Percentiles rank a stretch among this genome's conserved stretches.
Evolutionary conservation across 2,329 filamentous ascomycete species (phyloP).

Genomic region (Aspergillus brunneoviolaceus): DNA sequence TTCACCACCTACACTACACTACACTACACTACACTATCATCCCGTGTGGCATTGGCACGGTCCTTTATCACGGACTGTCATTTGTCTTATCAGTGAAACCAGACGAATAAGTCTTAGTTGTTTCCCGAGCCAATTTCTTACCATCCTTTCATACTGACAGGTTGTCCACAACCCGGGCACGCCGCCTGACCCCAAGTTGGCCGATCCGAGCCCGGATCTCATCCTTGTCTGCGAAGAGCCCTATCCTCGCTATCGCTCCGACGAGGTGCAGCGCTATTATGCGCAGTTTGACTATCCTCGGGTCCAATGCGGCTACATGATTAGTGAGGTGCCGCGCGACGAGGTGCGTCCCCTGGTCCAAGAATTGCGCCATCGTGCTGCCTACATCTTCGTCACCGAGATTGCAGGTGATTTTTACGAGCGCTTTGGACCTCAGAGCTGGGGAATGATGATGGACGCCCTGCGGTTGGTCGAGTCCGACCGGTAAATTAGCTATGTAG

Average conservation of each 20-base stretch:
- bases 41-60: background rate
- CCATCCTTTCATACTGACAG: background rate
- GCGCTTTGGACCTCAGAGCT: slow-evolving; percentile 16
- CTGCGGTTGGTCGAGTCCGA: background rate
- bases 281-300: slow-evolving; percentile 10
- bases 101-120: background rate
- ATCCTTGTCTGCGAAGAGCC: slow-evolving; percentile 19
- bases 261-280: slow-evolving; percentile 17
- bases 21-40: no score
- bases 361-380: slow-evolving; percentile 12
- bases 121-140: background rate
- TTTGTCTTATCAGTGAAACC: background rate
- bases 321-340: slow-evolving; percentile 16
- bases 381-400: slow-evolving; percentile 19
- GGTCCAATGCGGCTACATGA: slow-evolving; percentile 12
- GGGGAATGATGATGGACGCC: slow-evolving; percentile 14
- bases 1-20: no score
- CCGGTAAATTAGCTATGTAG: no score
- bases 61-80: background rate
- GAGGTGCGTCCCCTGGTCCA: slow-evolving; percentile 16
- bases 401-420: slow-evolving; percentile 19
- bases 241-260: slow-evolving; percentile 10
- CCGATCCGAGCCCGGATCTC: slow-evolving; percentile 11
- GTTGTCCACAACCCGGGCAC: slow-evolving; percentile 21
- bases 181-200: slow-evolving; percentile 11